These are phyloP conservation scores for Fraxinus ornus DNA, from an alignment of 305 asterid species.

Conservation along the genomic window DNA sequence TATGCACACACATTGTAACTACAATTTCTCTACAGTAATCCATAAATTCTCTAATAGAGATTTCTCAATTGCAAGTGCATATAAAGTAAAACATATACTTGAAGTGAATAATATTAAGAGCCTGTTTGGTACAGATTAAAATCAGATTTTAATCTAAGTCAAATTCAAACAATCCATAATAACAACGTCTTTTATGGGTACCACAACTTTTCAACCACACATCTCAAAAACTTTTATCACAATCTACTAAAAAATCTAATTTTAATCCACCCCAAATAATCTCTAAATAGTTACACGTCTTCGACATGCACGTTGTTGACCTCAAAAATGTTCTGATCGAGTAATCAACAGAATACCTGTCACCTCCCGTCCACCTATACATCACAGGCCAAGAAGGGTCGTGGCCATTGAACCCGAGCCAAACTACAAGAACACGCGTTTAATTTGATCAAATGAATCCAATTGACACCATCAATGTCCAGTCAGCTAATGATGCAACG, in stretches of 20 bases:
- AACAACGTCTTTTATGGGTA: too few relatives aligned
- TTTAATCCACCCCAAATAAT: too few relatives aligned
- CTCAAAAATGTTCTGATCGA: not conserved
- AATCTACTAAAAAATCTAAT: too few relatives aligned
- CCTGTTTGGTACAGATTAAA: too few relatives aligned
- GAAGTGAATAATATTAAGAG: not conserved
- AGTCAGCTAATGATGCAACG: not conserved
- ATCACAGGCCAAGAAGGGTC: not conserved
- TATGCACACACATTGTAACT: not conserved
- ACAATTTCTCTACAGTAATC: not conserved
- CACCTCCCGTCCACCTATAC: not conserved
- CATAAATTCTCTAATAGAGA: not conserved
- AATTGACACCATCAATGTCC: not conserved
- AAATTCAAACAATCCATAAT: too few relatives aligned
- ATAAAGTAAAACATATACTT: not conserved
- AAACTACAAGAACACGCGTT: not conserved
- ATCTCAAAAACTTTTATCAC: too few relatives aligned
- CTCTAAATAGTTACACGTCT: not conserved
- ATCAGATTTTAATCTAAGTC: too few relatives aligned
- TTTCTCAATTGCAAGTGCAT: not conserved
- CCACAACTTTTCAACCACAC: too few relatives aligned
- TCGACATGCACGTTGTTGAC: not conserved
- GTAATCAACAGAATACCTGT: not conserved
- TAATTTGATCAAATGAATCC: not conserved
- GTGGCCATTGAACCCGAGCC: not conserved